Conservation (phyloP, 2,329 filamentous ascomycete species). For the Claviceps quebecensis region DNA sequence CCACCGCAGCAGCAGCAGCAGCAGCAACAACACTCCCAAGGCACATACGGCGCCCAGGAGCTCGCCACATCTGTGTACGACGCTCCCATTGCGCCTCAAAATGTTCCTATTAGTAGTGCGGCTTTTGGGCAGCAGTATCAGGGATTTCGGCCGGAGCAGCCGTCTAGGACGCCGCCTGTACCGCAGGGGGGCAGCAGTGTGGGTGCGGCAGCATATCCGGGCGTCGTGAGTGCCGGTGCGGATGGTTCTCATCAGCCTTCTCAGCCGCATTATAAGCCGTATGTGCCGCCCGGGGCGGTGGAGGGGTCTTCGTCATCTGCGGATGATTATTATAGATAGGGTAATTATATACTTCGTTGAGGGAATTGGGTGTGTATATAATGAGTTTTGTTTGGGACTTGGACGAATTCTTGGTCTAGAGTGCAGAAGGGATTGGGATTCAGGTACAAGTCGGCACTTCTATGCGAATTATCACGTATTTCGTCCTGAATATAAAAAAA, state of each 20-base stretch:
- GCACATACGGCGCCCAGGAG: constrained; percentile 62
- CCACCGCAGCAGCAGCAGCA: constrained; percentile 29
- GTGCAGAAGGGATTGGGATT: too few relatives aligned
- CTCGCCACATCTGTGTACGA: constrained; percentile 66
- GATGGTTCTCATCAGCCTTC: constrained; percentile 1
- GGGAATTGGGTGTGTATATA: background rate
- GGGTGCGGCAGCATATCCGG: background rate
- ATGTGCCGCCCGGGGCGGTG: constrained; percentile 35
- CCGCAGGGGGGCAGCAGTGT: background rate
- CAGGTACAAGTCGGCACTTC: too few relatives aligned
- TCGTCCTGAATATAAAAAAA: too few relatives aligned
- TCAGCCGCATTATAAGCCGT: constrained; percentile 43
- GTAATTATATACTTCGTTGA: background rate
- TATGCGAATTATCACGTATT: too few relatives aligned
- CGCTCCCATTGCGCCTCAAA: constrained; percentile 48
- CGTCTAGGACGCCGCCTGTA: background rate
- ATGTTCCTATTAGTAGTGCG: constrained; percentile 19
- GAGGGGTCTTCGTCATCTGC: constrained; percentile 39
- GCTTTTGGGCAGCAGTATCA: constrained; percentile 23
- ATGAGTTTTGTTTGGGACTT: background rate
- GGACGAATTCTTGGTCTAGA: too few relatives aligned
- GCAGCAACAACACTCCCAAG: constrained; percentile 41
- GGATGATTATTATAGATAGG: constrained; percentile 41
- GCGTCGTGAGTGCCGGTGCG: background rate
- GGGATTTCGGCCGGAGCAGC: constrained; percentile 11